Conservation (phyloP, 352 stramenopile genomes). For the Phytophthora podocarpi region DNA sequence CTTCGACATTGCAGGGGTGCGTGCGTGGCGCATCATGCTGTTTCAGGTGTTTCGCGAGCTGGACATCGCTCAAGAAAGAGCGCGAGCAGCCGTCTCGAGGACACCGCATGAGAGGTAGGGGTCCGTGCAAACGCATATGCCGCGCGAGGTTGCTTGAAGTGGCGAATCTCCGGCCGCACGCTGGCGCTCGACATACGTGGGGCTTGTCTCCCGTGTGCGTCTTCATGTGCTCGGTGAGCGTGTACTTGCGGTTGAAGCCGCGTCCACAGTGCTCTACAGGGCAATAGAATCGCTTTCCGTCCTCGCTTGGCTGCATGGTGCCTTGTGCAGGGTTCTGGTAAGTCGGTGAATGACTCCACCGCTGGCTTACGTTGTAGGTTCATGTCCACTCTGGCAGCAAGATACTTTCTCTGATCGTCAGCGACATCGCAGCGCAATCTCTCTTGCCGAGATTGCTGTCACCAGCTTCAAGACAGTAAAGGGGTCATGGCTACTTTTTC, state of each 20-base stretch:
- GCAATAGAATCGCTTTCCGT: conserved; percentile 31
- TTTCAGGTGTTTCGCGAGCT: conserved; percentile 62
- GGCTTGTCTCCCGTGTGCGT: conserved; percentile 80
- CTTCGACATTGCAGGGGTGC: conserved; percentile 55
- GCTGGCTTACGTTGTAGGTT: too few relatives aligned
- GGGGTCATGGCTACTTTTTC: conserved; percentile 6
- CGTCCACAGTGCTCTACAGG: conserved; percentile 26
- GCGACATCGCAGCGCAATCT: conserved; percentile 18
- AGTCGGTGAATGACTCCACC: conserved; percentile 21
- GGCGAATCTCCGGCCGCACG: conserved; percentile 57
- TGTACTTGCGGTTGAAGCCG: conserved; percentile 54
- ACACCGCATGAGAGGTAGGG: conserved; percentile 63
- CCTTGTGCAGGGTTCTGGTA: conserved; percentile 6
- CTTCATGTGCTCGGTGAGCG: conserved; percentile 68
- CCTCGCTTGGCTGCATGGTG: conserved; percentile 14
- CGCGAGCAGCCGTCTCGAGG: conserved; percentile 52
- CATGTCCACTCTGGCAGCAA: conserved; percentile 16
- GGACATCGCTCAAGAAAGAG: conserved; percentile 63
- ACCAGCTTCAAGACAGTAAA: conserved; percentile 17
- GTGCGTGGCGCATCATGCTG: conserved; percentile 57
- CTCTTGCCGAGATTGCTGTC: conserved; percentile 7
- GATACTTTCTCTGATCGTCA: conserved; percentile 32
- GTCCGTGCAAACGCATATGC: conserved; percentile 71
- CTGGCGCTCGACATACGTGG: conserved; percentile 55
- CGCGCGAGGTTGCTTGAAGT: conserved; percentile 63